These are phyloP conservation scores for Noccaea bulbosa DNA, from an alignment of 345 rosid species.

Conservation along the genomic window DNA sequence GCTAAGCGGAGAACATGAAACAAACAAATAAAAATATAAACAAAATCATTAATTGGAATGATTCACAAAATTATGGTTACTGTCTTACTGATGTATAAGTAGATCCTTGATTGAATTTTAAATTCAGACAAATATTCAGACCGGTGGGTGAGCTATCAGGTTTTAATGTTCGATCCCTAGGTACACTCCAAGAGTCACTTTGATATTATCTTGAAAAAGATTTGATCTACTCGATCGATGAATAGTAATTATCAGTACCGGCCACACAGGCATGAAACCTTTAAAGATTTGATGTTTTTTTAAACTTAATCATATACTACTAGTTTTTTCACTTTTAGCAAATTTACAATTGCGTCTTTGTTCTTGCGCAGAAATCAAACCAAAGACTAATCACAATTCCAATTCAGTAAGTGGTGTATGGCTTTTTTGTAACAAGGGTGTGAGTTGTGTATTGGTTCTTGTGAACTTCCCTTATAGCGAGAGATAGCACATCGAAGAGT, in stretches of 20 bases:
- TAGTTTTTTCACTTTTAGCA: too few species aligned
- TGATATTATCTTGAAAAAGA: not conserved
- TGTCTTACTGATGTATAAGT: not conserved
- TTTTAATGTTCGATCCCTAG: slow-evolving; percentile 25
- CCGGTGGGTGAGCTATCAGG: slow-evolving; percentile 35
- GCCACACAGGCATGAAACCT: not conserved
- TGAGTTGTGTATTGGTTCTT: too few species aligned
- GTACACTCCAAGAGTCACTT: slow-evolving; percentile 27
- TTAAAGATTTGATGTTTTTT: not conserved
- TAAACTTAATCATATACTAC: too few species aligned
- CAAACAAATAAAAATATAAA: too few species aligned
- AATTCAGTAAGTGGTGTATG: too few species aligned
- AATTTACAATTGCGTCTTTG: too few species aligned
- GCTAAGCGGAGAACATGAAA: too few species aligned
- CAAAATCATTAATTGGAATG: not conserved
- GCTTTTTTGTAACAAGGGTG: too few species aligned
- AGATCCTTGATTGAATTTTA: not conserved
- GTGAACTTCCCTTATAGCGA: too few species aligned
- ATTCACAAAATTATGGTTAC: not conserved
- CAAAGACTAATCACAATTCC: too few species aligned
- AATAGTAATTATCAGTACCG: not conserved
- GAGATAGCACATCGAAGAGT: too few species aligned
- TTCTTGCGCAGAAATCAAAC: too few species aligned
- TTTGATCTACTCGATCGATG: not conserved
- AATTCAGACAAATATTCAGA: slow-evolving; percentile 30